phyloP scores from a whole-genome alignment of 129 eudicot species.

The Artemisia tridentata region DNA sequence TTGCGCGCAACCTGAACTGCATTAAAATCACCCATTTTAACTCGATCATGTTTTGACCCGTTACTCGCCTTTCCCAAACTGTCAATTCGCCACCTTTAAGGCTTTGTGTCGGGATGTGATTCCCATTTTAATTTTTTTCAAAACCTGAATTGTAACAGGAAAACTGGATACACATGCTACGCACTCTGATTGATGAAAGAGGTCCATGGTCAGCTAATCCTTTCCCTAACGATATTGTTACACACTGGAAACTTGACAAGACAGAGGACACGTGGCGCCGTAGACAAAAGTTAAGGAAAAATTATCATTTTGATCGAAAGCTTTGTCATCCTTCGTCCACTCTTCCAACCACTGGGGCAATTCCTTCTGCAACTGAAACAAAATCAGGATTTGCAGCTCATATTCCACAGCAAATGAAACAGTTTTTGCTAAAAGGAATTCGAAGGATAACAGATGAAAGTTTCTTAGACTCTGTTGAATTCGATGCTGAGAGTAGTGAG shows the following conservation, averaged over 20 bases:
- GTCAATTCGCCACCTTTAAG: background rate
- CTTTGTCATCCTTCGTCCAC: slow-evolving; percentile 74
- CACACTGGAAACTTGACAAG: slow-evolving; percentile 96
- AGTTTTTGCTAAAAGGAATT: slow-evolving; percentile 82
- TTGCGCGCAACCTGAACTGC: background rate
- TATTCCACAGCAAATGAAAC: slow-evolving; percentile 92
- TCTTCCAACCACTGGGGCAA: slow-evolving; percentile 40
- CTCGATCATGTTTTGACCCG: background rate
- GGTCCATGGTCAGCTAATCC: slow-evolving; percentile 99
- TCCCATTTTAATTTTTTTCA: slow-evolving; percentile 4
- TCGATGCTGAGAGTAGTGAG: slow-evolving; percentile 54
- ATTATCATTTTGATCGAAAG: slow-evolving; percentile 88
- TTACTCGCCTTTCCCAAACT: background rate
- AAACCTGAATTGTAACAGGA: too few species aligned
- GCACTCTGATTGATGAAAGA: slow-evolving; percentile 91
- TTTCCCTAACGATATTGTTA: slow-evolving; percentile 64
- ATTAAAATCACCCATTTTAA: background rate
- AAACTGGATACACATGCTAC: slow-evolving; percentile 87
- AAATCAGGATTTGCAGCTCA: slow-evolving; percentile 65
- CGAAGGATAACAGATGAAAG: slow-evolving; percentile 79
- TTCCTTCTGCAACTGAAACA: slow-evolving; percentile 46
- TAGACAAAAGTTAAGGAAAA: slow-evolving; percentile 79
- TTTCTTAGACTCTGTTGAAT: slow-evolving; percentile 53
- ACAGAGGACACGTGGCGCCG: slow-evolving; percentile 97
- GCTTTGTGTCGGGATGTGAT: background rate